Evolutionary conservation across 2,329 filamentous ascomycete species (phyloP), one percentile per base, ranked within the genome.

Genomic region (Oidium heveae): DNA sequence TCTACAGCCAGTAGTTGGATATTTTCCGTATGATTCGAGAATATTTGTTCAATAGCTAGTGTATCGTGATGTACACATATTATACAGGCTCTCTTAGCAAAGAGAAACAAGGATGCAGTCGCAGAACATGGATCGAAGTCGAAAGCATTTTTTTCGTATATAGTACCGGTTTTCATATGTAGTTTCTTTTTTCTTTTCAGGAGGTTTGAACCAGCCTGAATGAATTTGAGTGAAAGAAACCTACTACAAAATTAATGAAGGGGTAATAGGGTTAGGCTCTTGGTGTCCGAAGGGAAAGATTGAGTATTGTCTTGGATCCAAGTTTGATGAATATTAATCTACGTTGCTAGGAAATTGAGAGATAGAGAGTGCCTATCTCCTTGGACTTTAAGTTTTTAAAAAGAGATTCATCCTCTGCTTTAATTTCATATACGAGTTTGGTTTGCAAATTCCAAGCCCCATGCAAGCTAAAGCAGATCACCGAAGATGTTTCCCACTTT

Each of bases 11-110:
- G 78, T 63, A 94, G 75, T 55, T 82, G 75, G 33, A 98, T 80
- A 60, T 93, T 82, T 58, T 94, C 84, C 36, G 77, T 75, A 66
- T 98, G 91, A 56, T 80, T 76, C 32, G 84, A 79, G 65, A 96
- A 96, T 18, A 84, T 77, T 57, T 87, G 75, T 64, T 96, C 89
- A 60, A 96, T 82, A 18, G 84, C 85, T 55, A 98, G 70, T 3
- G 85, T 94, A 65, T 96, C 89, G 69, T 96, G 89, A 63, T 94
- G 87, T 34, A 89, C 80, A 66, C 87, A 91, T 24, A 95, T 74
- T 56, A 98, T 80, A 7, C 80, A 77, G 54, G 80, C 80, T 34
- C 86, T 84, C 66, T 96, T 77, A 24, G 86, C 81, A 68, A 93
- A 95, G 28, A 98, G 75, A 60, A 98, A 83, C 71, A 91, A 84